Percentiles rank a stretch among this genome's conserved stretches.
Evolutionary conservation across 2,329 filamentous ascomycete genomes (phyloP).

Genomic region (Penicillium sclerotiorum): DNA sequence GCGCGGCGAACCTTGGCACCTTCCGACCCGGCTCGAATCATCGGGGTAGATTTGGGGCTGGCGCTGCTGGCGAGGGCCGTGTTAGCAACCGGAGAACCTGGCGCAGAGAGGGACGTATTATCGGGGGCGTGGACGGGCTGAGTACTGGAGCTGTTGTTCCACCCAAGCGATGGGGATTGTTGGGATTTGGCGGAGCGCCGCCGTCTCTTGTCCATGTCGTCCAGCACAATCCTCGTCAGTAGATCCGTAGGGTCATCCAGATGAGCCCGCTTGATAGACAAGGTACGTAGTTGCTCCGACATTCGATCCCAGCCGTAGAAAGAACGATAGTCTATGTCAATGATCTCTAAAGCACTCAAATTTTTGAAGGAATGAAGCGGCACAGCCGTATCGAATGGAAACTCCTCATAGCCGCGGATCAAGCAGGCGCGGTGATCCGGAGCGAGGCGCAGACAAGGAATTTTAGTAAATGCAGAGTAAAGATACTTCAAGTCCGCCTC

Average conservation of each 20-base stretch:
- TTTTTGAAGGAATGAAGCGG: constrained; percentile 98
- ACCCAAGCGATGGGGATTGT: constrained; percentile 74
- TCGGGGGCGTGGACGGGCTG: constrained; percentile 64
- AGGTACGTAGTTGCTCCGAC: constrained; percentile 85
- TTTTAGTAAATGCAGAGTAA: constrained; percentile 98
- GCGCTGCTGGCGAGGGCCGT: constrained; percentile 51
- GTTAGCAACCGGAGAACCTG: constrained; percentile 62
- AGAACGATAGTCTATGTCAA: constrained; percentile 92
- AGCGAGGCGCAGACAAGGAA: constrained; percentile 83
- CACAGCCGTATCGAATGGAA: constrained; percentile 95
- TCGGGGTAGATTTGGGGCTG: constrained; percentile 50
- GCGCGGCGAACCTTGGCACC: constrained; percentile 39
- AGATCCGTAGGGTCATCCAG: constrained; percentile 90
- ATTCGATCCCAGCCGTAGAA: constrained; percentile 97
- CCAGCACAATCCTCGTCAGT: constrained; percentile 87
- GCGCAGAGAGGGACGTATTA: constrained; percentile 68
- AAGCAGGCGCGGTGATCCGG: constrained; percentile 91
- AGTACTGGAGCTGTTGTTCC: constrained; percentile 62
- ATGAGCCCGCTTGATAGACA: constrained; percentile 83
- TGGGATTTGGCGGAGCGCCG: constrained; percentile 85
- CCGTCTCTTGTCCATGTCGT: constrained; percentile 92
- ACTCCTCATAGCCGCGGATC: constrained; percentile 94
- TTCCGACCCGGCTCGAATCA: constrained; percentile 62
- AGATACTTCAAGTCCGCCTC: constrained; percentile 91
- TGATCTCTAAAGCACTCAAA: constrained; percentile 87